Evolutionary conservation across 257 asterid species (phyloP).

Genomic region (Solanum ahanhuiri): DNA sequence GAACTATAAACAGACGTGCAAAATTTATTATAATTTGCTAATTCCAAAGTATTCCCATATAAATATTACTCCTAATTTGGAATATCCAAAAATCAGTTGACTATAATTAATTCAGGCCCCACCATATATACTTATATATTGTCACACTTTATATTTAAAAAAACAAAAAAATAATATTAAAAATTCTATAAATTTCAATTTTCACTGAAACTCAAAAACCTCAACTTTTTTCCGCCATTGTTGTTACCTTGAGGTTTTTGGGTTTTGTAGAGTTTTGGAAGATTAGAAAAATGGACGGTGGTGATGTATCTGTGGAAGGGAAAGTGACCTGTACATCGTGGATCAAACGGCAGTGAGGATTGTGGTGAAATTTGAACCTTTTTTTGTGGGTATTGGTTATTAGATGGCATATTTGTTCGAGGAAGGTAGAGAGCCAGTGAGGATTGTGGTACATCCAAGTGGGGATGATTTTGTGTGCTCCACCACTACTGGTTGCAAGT

Average conservation of each 20-base stretch:
- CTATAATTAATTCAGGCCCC: not conserved
- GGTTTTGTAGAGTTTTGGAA: not conserved
- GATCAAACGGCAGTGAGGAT: conserved; percentile 62
- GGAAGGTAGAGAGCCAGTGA: conserved; percentile 21
- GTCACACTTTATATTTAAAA: not conserved
- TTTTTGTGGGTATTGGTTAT: conserved; percentile 2
- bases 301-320: conserved; percentile 44
- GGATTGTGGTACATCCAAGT: no score
- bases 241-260: not conserved
- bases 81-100: not conserved
- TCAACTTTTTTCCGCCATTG: not conserved
- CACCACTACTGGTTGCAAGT: no score
- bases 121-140: not conserved
- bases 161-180: no score
- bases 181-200: not conserved
- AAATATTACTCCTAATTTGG: no score
- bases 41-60: no score
- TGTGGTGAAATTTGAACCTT: not conserved
- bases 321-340: conserved; percentile 68
- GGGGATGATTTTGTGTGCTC: no score
- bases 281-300: conserved; percentile 9
- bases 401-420: conserved; percentile 61
- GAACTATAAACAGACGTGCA: no score
- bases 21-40: no score
- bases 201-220: not conserved